phyloP scores from a whole-genome alignment of 192 early-diverging fungal genomes.

The Piromyces finnis region DNA sequence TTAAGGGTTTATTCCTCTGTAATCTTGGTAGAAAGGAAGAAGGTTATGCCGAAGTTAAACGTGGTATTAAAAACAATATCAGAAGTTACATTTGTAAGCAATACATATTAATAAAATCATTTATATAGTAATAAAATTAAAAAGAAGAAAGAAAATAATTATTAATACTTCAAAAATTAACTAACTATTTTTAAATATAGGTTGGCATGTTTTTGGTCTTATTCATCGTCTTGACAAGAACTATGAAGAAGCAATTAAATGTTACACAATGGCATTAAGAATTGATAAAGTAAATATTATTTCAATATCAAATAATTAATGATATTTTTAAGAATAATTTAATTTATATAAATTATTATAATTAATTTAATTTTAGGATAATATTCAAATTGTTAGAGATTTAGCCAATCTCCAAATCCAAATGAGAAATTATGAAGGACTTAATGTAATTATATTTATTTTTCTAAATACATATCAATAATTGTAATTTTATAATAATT shows the following conservation, averaged over 20 bases:
- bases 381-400: slow-evolving; percentile 84
- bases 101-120: background rate
- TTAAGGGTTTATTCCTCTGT: slow-evolving; percentile 86
- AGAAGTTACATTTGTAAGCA: slow-evolving; percentile 69
- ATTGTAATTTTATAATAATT: too few species aligned
- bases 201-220: slow-evolving; percentile 95
- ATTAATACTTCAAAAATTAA: too few species aligned
- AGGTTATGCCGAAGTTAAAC: slow-evolving; percentile 68
- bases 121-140: background rate
- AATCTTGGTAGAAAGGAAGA: slow-evolving; percentile 84
- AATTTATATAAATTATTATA: too few species aligned
- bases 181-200: slow-evolving; percentile 13
- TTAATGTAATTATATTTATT: slow-evolving; percentile 25
- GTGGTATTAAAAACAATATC: slow-evolving; percentile 61
- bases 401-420: slow-evolving; percentile 72
- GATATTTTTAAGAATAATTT: too few species aligned
- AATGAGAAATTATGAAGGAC: slow-evolving; percentile 67
- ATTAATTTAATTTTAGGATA: slow-evolving; percentile 44
- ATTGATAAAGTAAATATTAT: slow-evolving; percentile 41
- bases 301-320: too few species aligned
- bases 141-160: too few species aligned
- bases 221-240: slow-evolving; percentile 80
- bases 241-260: slow-evolving; percentile 79
- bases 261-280: slow-evolving; percentile 74
- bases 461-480: background rate